Evolutionary conservation across 768 basidiomycete species (phyloP), one percentile per base, ranked within the genome.

Genomic region (Lactarius deliciosus): DNA sequence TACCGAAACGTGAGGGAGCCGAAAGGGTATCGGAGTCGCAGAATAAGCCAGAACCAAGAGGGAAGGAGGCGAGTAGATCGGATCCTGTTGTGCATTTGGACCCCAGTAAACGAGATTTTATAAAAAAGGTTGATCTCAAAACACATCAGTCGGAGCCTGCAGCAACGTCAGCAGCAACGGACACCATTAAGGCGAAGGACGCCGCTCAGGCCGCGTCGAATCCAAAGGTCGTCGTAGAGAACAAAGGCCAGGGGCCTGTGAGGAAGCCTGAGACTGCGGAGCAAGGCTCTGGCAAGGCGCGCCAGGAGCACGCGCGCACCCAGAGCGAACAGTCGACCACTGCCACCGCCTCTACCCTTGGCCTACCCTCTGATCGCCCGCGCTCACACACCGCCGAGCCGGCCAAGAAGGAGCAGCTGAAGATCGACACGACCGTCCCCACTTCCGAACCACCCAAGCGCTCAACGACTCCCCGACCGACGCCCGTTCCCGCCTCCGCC

Each of bases 1-100:
- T 16, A 20, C 34, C 25, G 43, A 38, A 22, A 41, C 64, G 22
- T 43, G 64, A 65, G 25, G 61, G 66, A 20, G 30, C 28, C 18
- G 30, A 28, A 32, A 57, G 16, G 15, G 45, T 16, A n/a, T 41
- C 58, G 34, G 58, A 18, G 16, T 16, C 45, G 25, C 36, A 32
- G 34, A 60, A 38, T 54, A 34, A 32, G 20, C 32, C 20, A 20
- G 61, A 63, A 34, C 30, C 61, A 53, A 63, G 32, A 60, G 66
- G 58, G 61, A 60, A 64, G 10, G 66, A 68, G 66, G 66, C 66
- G 66, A 68, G 66, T 68, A 56, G 61, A 63, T 59, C 59, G 66
- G 66, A 68, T 68, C 41, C 25, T 68, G 66, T 68, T 64, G 47
- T 68, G 66, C 66, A 60, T 53, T 64, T 47, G 54, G 53, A 60